These are phyloP conservation scores for Mortierella antarctica DNA, from an alignment of 192 early-diverging fungal genomes.

Conservation along the genomic window DNA sequence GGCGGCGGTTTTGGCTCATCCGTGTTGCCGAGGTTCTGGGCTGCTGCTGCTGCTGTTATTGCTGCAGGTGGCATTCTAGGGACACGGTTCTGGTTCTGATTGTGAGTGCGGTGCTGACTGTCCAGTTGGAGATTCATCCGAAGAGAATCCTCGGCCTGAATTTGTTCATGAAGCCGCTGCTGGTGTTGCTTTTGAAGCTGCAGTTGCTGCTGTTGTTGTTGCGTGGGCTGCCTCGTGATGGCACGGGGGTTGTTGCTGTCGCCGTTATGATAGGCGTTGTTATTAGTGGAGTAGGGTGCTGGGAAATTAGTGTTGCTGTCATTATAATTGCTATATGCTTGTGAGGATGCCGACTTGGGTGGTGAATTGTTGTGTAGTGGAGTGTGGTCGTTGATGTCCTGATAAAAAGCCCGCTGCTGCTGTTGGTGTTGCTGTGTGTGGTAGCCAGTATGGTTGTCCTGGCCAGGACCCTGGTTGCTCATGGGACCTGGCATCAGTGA, in stretches of 20 bases:
- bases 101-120: neutral
- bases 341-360: no score
- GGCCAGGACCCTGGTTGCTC: neutral
- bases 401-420: neutral
- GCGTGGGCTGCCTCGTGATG: neutral
- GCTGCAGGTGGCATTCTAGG: slow-evolving; percentile 1
- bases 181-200: slow-evolving; percentile 8
- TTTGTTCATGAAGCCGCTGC: slow-evolving; percentile 14
- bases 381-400: neutral
- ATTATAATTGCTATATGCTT: neutral
- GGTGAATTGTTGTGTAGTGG: neutral
- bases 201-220: slow-evolving; percentile 13
- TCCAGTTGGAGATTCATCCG: slow-evolving; percentile 1
- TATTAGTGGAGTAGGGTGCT: neutral
- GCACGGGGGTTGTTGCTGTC: neutral
- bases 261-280: neutral
- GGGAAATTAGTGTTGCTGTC: neutral
- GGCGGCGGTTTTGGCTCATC: slow-evolving; percentile 6
- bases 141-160: slow-evolving; percentile 18
- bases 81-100: slow-evolving; percentile 10
- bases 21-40: neutral
- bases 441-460: slow-evolving; percentile 1
- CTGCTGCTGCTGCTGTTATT: neutral
- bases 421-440: slow-evolving; percentile 3
- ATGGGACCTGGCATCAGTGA: slow-evolving; percentile 11